phyloP scores from a whole-genome alignment of 2,329 filamentous ascomycete species.

The Botrytis paeoniae region DNA sequence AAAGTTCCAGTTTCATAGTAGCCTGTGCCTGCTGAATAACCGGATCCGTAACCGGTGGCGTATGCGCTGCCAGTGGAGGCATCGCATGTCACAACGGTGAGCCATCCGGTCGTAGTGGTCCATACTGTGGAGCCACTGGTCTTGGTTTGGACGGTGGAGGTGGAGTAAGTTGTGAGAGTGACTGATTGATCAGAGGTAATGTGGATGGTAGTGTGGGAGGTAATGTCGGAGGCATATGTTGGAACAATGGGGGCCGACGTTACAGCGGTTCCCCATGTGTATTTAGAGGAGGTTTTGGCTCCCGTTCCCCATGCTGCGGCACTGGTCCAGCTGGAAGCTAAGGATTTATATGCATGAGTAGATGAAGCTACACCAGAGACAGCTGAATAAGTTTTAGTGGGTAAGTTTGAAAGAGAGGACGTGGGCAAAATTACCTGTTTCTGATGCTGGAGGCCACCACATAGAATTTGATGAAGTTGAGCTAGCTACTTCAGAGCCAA shows the following conservation, averaged over 20 bases:
- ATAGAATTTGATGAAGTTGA: slow-evolving; percentile 1
- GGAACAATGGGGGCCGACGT: background rate
- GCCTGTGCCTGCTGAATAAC: background rate
- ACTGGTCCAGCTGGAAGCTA: background rate
- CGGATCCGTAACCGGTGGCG: background rate
- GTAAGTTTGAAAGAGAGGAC: background rate
- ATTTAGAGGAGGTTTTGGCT: background rate
- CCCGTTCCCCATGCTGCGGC: background rate
- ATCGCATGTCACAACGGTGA: background rate
- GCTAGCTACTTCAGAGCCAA: background rate
- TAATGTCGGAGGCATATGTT: background rate
- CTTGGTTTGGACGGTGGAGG: background rate
- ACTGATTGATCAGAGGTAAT: background rate
- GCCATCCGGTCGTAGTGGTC: slow-evolving; percentile 9
- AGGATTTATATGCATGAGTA: background rate
- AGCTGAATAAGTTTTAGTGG: background rate
- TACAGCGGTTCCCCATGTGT: background rate
- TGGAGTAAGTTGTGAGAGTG: background rate
- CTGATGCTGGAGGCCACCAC: background rate
- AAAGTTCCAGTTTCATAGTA: background rate
- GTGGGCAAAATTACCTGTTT: slow-evolving; percentile 2
- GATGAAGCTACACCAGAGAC: background rate
- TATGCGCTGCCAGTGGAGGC: background rate
- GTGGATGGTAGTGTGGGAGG: background rate
- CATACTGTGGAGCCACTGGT: background rate